These are phyloP conservation scores for Primulina eburnea DNA, from an alignment of 257 asterid species.

Conservation along the genomic window DNA sequence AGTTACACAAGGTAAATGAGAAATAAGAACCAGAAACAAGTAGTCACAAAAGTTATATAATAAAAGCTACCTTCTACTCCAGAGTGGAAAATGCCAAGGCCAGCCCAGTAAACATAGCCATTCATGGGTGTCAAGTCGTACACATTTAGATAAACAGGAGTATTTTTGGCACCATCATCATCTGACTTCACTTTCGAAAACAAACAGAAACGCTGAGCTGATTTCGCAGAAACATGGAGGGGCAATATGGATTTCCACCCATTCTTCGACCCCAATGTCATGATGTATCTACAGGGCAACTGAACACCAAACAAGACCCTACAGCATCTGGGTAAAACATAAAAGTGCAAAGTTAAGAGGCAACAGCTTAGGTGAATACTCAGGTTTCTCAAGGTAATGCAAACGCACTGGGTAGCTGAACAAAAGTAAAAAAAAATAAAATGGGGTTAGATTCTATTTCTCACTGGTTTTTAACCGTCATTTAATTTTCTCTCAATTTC, in stretches of 20 bases:
- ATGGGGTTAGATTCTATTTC: not conserved
- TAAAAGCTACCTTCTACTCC: constrained; percentile 75
- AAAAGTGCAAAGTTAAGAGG: constrained; percentile 11
- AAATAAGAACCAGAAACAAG: not conserved
- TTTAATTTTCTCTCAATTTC: not conserved
- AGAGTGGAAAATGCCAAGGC: constrained; percentile 91
- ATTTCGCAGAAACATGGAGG: constrained; percentile 49
- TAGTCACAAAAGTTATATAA: not conserved
- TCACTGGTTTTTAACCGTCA: not conserved
- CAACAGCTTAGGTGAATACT: not conserved
- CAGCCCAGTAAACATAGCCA: constrained; percentile 94
- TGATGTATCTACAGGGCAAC: constrained; percentile 36
- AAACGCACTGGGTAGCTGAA: no score
- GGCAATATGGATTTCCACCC: constrained; percentile 78
- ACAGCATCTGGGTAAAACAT: constrained; percentile 36
- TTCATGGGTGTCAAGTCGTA: constrained; percentile 85
- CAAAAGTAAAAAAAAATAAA: no score
- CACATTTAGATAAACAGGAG: constrained; percentile 84
- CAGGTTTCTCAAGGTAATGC: not conserved
- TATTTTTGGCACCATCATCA: constrained; percentile 44
- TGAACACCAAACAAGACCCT: constrained; percentile 35
- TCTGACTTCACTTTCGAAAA: constrained; percentile 76
- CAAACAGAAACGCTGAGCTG: constrained; percentile 71
- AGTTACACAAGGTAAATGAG: not conserved
- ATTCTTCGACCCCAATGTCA: constrained; percentile 67